These are phyloP conservation scores for Monascus purpureus DNA, from an alignment of 495 filamentous ascomycete genomes.

Conservation along the genomic window DNA sequence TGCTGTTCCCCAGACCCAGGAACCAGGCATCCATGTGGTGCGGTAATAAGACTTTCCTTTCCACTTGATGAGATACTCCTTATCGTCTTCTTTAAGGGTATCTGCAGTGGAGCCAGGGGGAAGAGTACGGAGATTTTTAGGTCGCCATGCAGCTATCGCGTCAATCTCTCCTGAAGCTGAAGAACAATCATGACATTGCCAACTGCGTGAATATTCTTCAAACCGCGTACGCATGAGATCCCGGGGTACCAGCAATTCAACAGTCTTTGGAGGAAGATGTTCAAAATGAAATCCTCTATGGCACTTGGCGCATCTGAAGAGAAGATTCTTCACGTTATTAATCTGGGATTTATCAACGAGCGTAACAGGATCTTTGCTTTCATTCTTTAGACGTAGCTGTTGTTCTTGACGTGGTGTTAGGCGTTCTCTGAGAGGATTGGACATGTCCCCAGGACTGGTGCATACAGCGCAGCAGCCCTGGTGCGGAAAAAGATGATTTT, in stretches of 20 bases:
- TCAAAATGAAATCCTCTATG: constrained; percentile 69
- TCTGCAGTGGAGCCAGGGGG: constrained; percentile 31
- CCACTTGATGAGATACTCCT: constrained; percentile 91
- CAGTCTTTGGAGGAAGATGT: constrained; percentile 45
- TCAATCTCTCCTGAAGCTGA: constrained; percentile 46
- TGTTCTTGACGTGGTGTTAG: constrained; percentile 71
- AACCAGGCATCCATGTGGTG: constrained; percentile 71
- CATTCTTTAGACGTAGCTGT: constrained; percentile 60
- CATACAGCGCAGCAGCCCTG: constrained; percentile 60
- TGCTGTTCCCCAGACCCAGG: constrained; percentile 78
- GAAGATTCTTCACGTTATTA: constrained; percentile 58
- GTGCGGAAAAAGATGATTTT: constrained; percentile 53
- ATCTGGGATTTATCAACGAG: constrained; percentile 44
- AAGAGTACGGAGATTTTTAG: constrained; percentile 34
- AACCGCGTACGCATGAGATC: constrained; percentile 34
- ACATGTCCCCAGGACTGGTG: constrained; percentile 43
- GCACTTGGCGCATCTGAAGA: constrained; percentile 73
- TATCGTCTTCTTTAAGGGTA: constrained; percentile 49
- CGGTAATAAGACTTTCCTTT: constrained; percentile 62
- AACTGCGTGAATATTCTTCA: constrained; percentile 48
- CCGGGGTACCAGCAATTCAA: constrained; percentile 4
- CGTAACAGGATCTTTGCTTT: constrained; percentile 61
- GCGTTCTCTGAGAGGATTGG: constrained; percentile 51
- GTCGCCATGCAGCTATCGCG: constrained; percentile 76
- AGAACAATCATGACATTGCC: constrained; percentile 64